These are phyloP conservation scores for Neofusicoccum parvum DNA, from an alignment of 2,329 filamentous ascomycete species.

Conservation along the genomic window DNA sequence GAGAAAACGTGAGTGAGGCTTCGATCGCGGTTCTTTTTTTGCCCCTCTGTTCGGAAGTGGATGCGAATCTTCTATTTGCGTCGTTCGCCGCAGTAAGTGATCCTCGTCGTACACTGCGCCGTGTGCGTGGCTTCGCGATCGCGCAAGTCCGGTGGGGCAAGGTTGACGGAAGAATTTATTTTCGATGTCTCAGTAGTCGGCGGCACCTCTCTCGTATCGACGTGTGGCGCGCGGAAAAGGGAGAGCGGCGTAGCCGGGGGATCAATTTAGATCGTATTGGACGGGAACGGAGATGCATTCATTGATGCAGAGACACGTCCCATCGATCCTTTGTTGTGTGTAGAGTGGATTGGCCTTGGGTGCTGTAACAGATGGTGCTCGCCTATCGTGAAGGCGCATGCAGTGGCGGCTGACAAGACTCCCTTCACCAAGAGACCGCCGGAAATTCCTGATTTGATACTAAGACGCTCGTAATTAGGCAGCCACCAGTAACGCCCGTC, in stretches of 20 bases:
- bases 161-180: not conserved
- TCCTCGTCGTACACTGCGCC: too few species aligned
- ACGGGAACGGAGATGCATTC: not conserved
- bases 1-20: not conserved
- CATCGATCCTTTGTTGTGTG: not conserved
- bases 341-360: not conserved
- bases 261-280: conserved; percentile 1
- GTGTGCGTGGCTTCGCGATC: not conserved
- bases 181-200: not conserved
- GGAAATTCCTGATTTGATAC: not conserved
- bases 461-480: not conserved
- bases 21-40: too few species aligned
- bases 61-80: too few species aligned
- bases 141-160: not conserved
- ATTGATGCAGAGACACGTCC: not conserved
- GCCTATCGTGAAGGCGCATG: not conserved
- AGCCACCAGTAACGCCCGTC: not conserved
- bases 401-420: not conserved
- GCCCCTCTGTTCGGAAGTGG: too few species aligned
- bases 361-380: not conserved
- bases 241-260: conserved; percentile 11
- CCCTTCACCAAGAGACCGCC: not conserved
- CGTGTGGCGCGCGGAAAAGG: not conserved
- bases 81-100: too few species aligned
- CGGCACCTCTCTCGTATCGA: not conserved